phyloP scores from a whole-genome alignment of 305 asterid genomes.

The Plantago coronopus region DNA sequence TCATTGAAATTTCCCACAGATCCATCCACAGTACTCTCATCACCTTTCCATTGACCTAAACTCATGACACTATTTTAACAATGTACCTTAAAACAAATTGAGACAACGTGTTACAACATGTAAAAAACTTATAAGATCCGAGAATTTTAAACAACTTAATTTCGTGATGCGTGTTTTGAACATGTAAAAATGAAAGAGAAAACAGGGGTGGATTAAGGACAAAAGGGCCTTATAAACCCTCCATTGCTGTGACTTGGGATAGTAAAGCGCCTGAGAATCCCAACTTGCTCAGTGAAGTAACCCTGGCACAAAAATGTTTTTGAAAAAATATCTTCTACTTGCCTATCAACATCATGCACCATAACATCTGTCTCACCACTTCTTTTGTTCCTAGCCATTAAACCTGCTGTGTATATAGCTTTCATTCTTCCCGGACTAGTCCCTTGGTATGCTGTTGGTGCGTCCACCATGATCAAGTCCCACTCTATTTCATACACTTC shows the following conservation, averaged over 20 bases:
- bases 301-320: constrained; percentile 25
- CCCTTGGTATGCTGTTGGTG: constrained; percentile 36
- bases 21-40: too few relatives aligned
- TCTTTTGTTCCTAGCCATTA: constrained; percentile 37
- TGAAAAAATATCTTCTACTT: constrained; percentile 25
- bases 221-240: constrained; percentile 12
- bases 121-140: too few relatives aligned
- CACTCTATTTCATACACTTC: constrained; percentile 42
- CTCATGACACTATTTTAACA: too few relatives aligned
- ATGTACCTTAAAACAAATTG: too few relatives aligned
- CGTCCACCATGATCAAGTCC: constrained; percentile 62
- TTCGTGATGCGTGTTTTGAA: too few relatives aligned
- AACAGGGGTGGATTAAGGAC: constrained; percentile 13
- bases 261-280: constrained; percentile 18
- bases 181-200: too few relatives aligned
- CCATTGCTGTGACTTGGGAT: constrained; percentile 23
- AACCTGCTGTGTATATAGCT: constrained; percentile 43
- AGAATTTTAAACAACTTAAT: too few relatives aligned
- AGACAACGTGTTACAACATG: too few relatives aligned
- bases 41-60: too few relatives aligned
- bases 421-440: constrained; percentile 48
- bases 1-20: too few relatives aligned
- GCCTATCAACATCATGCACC: constrained; percentile 32
- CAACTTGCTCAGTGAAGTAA: constrained; percentile 10
- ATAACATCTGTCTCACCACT: constrained; percentile 51